Percentiles rank a stretch among this genome's conserved stretches.
Conservation (phyloP, 768 basidiomycete genomes). For the Fomitopsis serialis region DNA sequence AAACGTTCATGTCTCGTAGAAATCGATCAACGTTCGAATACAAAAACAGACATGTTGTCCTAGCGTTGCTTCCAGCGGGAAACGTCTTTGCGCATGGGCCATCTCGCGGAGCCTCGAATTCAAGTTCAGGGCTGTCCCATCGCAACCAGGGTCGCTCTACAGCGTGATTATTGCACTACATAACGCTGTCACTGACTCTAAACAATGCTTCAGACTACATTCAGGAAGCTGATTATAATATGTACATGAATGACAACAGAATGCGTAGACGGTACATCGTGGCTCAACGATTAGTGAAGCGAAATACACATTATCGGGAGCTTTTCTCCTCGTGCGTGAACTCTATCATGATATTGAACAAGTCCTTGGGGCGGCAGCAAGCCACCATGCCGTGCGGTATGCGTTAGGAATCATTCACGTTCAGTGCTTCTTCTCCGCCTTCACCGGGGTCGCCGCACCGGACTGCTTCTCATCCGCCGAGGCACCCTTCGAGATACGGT, state of each 20-base stretch:
- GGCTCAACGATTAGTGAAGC: background rate
- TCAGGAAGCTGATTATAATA: background rate
- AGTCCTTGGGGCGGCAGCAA: background rate
- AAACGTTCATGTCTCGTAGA: no score
- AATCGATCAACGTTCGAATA: no score
- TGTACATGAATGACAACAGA: background rate
- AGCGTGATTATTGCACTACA: no score
- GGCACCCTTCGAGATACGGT: slow-evolving; percentile 13
- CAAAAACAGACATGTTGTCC: no score
- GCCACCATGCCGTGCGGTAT: background rate
- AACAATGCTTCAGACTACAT: no score
- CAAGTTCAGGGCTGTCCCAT: no score
- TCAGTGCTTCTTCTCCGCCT: background rate
- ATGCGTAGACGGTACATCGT: background rate
- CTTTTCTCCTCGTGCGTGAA: background rate
- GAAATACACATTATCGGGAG: background rate
- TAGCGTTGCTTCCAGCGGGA: no score
- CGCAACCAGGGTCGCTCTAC: no score
- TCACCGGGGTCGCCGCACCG: background rate
- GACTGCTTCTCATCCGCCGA: background rate
- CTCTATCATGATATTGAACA: background rate
- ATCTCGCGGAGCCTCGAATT: no score
- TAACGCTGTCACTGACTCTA: no score
- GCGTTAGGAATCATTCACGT: background rate
- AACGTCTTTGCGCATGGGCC: no score